phyloP scores from a whole-genome alignment of 345 rosid species.

The Arabidopsis suecica region DNA sequence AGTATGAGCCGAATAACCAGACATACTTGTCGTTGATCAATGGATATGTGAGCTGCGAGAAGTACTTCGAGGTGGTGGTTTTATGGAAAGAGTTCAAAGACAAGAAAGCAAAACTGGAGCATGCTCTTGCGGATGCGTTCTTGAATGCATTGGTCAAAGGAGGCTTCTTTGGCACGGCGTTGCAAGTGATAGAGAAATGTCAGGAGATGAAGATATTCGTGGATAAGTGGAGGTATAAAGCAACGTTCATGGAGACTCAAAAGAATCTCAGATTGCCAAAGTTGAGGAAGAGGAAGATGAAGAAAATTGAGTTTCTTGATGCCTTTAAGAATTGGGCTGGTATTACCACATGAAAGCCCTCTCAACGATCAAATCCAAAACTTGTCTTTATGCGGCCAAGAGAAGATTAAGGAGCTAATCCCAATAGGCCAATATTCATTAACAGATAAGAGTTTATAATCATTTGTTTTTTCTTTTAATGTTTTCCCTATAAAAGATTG shows the following conservation, averaged over 20 bases:
- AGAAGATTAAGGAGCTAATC: constrained; percentile 14
- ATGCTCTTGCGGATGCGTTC: constrained; percentile 79
- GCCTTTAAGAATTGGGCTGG: constrained; percentile 96
- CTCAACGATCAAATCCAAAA: background rate
- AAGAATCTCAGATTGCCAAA: constrained; percentile 85
- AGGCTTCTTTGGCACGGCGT: constrained; percentile 89
- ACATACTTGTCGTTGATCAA: constrained; percentile 84
- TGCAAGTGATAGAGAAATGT: constrained; percentile 93
- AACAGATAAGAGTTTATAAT: no score
- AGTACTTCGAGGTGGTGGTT: constrained; percentile 72
- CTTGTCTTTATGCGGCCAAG: constrained; percentile 3
- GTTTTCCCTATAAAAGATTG: no score
- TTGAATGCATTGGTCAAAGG: constrained; percentile 83
- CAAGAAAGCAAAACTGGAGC: constrained; percentile 62
- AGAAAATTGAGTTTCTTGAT: constrained; percentile 78
- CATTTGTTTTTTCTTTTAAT: no score
- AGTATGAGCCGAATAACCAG: constrained; percentile 79
- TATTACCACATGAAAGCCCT: constrained; percentile 57
- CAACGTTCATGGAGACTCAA: constrained; percentile 87
- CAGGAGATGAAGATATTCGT: constrained; percentile 83
- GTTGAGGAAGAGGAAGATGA: constrained; percentile 66
- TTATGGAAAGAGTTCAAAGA: constrained; percentile 83
- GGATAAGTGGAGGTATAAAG: constrained; percentile 94
- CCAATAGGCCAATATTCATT: no score
- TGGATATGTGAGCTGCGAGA: constrained; percentile 74